Base-by-base conservation (phyloP, 2,329 filamentous ascomycete species). In the Cryphonectria nitschkei region DNA sequence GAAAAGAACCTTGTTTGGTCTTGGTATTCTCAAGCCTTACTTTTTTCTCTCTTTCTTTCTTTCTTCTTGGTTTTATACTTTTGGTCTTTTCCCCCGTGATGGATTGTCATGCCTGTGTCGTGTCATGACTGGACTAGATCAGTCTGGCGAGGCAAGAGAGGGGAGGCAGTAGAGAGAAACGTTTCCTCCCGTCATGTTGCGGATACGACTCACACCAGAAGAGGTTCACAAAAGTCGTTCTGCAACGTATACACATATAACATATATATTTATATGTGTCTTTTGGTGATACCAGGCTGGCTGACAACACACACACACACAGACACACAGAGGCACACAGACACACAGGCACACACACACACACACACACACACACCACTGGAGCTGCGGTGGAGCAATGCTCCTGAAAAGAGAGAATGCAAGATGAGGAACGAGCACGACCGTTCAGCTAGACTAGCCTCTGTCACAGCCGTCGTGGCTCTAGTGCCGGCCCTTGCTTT, bases 351-450 rank as follows among this genome's bases (percentile, higher is more conserved):
- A 8, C 37, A 39, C 37, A 7, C 37, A 7, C 22, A n/a, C n/a
- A n/a, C n/a, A n/a, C n/a, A n/a, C n/a, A n/a, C n/a, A n/a, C n/a
- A n/a, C n/a, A n/a, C n/a, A 37, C 13, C 43, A 19, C 1, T 39
- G 26, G 52, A 68, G 68, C 61, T 63, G 70, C 69, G 54, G 61
- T 65, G 66, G 68, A 63, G 52, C 56, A 54, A 19, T 34, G 65
- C 37, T 50, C 46, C 26, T n/a, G 50, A 22, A 46, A 46, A 34
- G 34, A 34, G 6, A 9, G 11, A 11, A 70, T 68, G 65, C 68
- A 62, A 70, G 68, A 72, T 70, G 68, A 46, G 63, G 54, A 32
- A 56, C 68, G 61, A 62, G 65, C 65, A 72, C 65, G 56, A 63
- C 70, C 39, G 56, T n/a, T 50, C 43, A 68, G 56, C 61, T 65